Evolutionary conservation across 257 asterid genomes (phyloP), one percentile per base, ranked within the genome.

Genomic region (Ophiorrhiza pumila): DNA sequence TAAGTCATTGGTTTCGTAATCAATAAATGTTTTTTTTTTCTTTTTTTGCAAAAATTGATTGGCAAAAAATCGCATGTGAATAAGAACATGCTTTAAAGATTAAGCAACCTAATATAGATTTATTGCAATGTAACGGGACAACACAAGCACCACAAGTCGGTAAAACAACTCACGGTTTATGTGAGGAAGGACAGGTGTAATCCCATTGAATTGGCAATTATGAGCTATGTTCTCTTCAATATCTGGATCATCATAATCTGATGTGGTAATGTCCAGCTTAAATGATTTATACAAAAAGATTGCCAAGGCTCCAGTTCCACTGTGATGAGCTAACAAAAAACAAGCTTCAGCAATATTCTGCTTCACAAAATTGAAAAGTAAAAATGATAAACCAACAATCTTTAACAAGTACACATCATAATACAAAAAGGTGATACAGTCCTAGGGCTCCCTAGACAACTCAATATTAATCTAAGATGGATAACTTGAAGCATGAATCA

Each of bases 281-380:
- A 85, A 82, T 18, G 91, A 79, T 74, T 90, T 94, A 60, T 50
- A 76, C 91, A 91, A 74, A 82, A 87, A 94, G 50, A 94, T 90
- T 45, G 98, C 97, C 83, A 94, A 80, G 41, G 99, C 98, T 79
- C 99, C 99, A 15, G 99, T 94, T 79, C 97, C 98, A 80, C 99
- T 94, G 88, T 78, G 81, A 79, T n/a, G 23, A 84, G 68, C 71
- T 67, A 73, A 68, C 47, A 69, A 80, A n/a, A 9, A 71, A 47
- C 72, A 71, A 66, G 57, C 62, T 71, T 60, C 71, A 61, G 71
- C 41, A 64, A 79, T 12, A 52, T 52, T 22, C 32, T 27, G 29
- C 61, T 20, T 55, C 75, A 69, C 47, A 32, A 20, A 34, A 45
- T 41, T 18, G 0, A 32, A 70, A 65, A 50, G 27, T 17, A 15